Evolutionary conservation across 306 rosid species (phyloP), one percentile per base, ranked within the genome.

Genomic region (Gastrolobium bilobum): DNA sequence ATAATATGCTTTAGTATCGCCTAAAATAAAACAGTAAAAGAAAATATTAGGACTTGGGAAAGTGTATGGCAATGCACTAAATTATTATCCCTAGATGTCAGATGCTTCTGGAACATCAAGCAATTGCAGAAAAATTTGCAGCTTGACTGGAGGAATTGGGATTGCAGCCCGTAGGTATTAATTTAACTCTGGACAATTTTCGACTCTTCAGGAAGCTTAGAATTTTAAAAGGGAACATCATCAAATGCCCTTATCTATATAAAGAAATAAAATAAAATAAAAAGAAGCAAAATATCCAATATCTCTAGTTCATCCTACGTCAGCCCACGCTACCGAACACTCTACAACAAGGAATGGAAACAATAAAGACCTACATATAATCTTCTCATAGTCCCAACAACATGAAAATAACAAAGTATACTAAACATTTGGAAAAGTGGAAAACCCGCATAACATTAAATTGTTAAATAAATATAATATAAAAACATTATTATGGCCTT

Each of bases 61-160:
- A 68, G 33, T 43, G 39, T 65, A 53, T 26, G 37, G 34, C 4
- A 77, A 53, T 13, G 46, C 37, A 47, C 67, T 56, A 68, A 20
- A 57, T 33, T 9, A 34, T 44, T 15, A 34, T 31, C 39, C 67
- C 35, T 4, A 14, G 20, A 34, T 3, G 52, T 70, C 51, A 68
- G 26, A 68, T 68, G 70, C 76, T 34, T 61, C 72, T 69, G 51
- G 56, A 47, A 15, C 31, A 38, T 61, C 33, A 30, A 29, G 34
- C 26, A 30, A 44, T 67, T n/a, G 56, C 56, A 8, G 40, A 67
- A 29, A 13, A 67, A 75, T 46, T 6, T 7, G 46, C 50, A 46
- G 37, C 26, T 10, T 35, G 61, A 6, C n/a, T 4, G 7, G 7
- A 48, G 62, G 37, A 76, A 61, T 50, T 13, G 52, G 31, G 44